phyloP scores from a whole-genome alignment of 768 basidiomycete species.

The Symmetrospora coprosmae region DNA sequence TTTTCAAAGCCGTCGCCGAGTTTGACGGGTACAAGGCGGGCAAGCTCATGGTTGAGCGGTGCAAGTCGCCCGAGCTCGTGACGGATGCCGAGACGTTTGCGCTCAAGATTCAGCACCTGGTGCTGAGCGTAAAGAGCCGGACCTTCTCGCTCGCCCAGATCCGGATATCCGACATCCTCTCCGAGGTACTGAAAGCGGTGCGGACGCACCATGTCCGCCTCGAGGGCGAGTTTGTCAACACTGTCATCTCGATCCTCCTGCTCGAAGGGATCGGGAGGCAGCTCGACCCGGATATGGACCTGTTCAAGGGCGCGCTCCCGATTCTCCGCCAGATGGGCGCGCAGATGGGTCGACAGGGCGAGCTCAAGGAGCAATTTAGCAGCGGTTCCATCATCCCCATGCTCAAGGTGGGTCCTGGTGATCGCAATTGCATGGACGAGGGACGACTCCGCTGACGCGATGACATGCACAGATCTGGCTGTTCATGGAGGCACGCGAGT shows the following conservation, averaged over 20 bases:
- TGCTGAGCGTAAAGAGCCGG: slow-evolving; percentile 81
- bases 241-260: slow-evolving; percentile 80
- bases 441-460: not conserved
- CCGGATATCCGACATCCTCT: slow-evolving; percentile 83
- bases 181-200: slow-evolving; percentile 72
- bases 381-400: slow-evolving; percentile 59
- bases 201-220: slow-evolving; percentile 90
- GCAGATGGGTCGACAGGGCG: slow-evolving; percentile 68
- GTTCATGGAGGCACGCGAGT: slow-evolving; percentile 76
- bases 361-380: slow-evolving; percentile 31
- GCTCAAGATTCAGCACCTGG: slow-evolving; percentile 91
- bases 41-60: slow-evolving; percentile 89
- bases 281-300: slow-evolving; percentile 75
- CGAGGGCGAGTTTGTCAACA: slow-evolving; percentile 98
- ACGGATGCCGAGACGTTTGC: slow-evolving; percentile 90
- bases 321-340: slow-evolving; percentile 80
- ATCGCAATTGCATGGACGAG: no score
- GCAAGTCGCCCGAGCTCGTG: slow-evolving; percentile 74
- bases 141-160: slow-evolving; percentile 96
- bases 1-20: slow-evolving; percentile 86
- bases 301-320: slow-evolving; percentile 89
- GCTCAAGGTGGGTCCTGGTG: slow-evolving; percentile 53
- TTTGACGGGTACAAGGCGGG: slow-evolving; percentile 95
- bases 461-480: slow-evolving; percentile 58
- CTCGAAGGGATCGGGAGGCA: slow-evolving; percentile 92